Base-by-base conservation (phyloP, 2,329 filamentous ascomycete species). In the Sclerotinia subarctica region DNA sequence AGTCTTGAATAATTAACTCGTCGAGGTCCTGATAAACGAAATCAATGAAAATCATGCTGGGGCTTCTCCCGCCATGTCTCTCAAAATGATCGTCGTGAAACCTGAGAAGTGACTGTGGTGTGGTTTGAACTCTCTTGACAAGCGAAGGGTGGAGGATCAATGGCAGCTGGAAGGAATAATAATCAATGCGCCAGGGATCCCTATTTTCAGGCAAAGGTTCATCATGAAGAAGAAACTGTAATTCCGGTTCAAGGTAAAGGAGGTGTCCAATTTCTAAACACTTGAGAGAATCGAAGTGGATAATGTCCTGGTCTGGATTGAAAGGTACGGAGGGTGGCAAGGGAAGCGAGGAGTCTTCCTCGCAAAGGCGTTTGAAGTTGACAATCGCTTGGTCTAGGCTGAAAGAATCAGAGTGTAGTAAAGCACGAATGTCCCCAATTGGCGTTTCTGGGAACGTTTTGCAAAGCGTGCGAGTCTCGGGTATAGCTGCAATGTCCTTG, bases 101-200 rank as follows among this genome's bases (percentile, higher is more conserved):
- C 1, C 1, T 17, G 38, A n/a, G 8, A n/a, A 29, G 15, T 17
- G 57, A 47, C 15, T 10, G 10, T 21, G 57, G 24, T 32, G 17
- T 59, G 3, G n/a, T 59, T 46, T 32, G 42, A 29, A 17, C 5
- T 59, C 42, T 59, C 7, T 59, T 59, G 24, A 59, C 26, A 59
- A 3, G 6, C 8, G 17, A 59, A 46, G 57, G 24, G 0, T 59
- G 38, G 19, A 59, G n/a, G 5, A 59, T 6, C 24, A 17, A 59
- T 54, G 8, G 4, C 0, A 5, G 2, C 0, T 7, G 3, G 3
- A 1, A 0, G 19, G 7, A 17, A 11, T 29, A 29, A 4, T 0
- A 0, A 1, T 10, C 15, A 10, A 4, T 2, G 19, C 56, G 56
- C 38, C 38, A 59, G 26, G 38, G 2, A n/a, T n/a, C n/a, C n/a